A percentile compares a stretch with the other conserved stretches of the same genome.
Conservation (phyloP, 2,329 filamentous ascomycete species). For the Amylocarpus encephaloides region DNA sequence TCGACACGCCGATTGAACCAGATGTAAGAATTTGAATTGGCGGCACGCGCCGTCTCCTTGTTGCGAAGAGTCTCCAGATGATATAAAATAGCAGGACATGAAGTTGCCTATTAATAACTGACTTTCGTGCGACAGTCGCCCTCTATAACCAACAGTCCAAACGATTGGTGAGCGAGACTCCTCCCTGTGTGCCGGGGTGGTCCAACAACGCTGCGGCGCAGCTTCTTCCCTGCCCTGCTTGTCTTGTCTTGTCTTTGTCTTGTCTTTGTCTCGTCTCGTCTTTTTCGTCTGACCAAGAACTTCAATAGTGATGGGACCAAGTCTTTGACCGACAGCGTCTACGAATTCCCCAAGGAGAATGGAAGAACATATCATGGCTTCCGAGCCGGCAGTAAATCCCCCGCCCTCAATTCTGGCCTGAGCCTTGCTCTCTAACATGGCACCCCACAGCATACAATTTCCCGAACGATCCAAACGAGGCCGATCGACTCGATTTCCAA, state of each 20-base stretch:
- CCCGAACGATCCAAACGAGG: constrained; percentile 45
- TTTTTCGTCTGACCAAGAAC: not conserved
- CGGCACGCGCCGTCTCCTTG: not conserved
- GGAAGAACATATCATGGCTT: constrained; percentile 28
- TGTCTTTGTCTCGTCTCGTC: no score
- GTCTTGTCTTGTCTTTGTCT: no score
- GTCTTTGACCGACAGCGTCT: constrained; percentile 13
- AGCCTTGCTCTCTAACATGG: not conserved
- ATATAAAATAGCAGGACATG: not conserved
- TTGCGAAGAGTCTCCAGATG: not conserved
- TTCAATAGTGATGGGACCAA: constrained; percentile 6
- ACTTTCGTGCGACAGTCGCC: constrained; percentile 9
- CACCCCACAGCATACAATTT: constrained; percentile 23
- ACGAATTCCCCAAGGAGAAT: constrained; percentile 23
- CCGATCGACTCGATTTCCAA: constrained; percentile 44
- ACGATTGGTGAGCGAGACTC: constrained; percentile 16
- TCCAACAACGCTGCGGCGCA: constrained; percentile 12
- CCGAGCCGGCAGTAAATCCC: constrained; percentile 15
- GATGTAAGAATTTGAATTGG: constrained; percentile 13
- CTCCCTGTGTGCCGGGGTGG: constrained; percentile 15
- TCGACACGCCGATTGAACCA: constrained; percentile 19
- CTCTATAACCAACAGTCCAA: constrained; percentile 10
- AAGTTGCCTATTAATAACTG: constrained; percentile 3
- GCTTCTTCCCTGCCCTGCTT: constrained; percentile 5
- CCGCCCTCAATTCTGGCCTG: not conserved